Conservation (phyloP, 208 protist genomes). For the Leishmania lainsoni region DNA sequence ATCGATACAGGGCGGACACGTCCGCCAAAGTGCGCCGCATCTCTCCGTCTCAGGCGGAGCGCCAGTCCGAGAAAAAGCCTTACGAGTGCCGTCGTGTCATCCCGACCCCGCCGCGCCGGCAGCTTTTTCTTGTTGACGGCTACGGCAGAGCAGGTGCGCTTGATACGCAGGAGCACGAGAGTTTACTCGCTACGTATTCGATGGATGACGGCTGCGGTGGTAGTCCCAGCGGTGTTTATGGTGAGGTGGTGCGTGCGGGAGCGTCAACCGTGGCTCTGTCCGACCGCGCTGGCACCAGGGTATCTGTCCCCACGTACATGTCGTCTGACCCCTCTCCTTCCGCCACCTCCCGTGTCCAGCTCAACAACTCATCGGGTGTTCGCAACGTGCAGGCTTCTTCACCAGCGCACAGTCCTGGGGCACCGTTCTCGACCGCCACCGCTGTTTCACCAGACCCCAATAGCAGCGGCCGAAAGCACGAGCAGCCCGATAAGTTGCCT, state of each 20-base stretch:
- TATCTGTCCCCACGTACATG: neutral
- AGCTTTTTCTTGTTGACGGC: constrained; percentile 41
- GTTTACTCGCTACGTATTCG: neutral
- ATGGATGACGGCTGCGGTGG: neutral
- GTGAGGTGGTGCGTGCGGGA: neutral
- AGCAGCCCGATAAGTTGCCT: neutral
- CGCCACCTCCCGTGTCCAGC: neutral
- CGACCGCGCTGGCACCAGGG: neutral
- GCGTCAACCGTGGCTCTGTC: neutral
- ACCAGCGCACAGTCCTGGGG: neutral
- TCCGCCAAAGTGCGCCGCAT: neutral
- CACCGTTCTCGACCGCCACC: neutral
- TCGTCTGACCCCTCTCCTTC: constrained; percentile 13
- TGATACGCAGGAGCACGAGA: neutral
- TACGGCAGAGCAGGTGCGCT: neutral
- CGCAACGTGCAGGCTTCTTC: neutral
- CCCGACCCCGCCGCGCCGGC: constrained; percentile 36
- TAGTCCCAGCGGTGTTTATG: neutral
- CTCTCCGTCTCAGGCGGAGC: neutral
- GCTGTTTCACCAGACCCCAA: neutral
- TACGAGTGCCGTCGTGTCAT: constrained; percentile 22
- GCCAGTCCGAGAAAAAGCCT: neutral
- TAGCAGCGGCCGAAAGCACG: neutral
- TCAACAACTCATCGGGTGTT: neutral
- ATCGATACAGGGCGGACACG: neutral